Evolutionary conservation across 306 rosid species (phyloP).

Genomic region (Trichosanthes cucumerina): DNA sequence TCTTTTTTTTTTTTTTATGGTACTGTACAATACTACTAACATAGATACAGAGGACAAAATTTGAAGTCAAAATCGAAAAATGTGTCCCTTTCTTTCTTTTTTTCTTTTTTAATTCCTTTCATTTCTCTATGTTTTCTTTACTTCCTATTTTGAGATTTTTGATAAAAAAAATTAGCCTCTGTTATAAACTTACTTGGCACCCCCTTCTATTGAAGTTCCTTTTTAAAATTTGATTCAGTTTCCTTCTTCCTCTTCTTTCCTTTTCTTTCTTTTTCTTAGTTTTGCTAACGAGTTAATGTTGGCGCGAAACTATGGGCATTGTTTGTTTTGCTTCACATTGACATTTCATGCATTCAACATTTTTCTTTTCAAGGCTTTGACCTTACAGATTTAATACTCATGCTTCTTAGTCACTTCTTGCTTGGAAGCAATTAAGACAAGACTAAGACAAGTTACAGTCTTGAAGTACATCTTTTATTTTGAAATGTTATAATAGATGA

Average conservation of each 20-base stretch:
- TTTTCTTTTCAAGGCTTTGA: neutral
- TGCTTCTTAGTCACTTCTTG: neutral
- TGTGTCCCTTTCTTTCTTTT: too few species aligned
- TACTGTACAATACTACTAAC: too few species aligned
- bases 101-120: neutral
- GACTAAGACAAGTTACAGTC: too few species aligned
- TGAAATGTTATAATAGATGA: neutral
- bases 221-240: neutral
- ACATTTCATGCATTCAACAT: neutral
- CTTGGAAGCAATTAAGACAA: too few species aligned
- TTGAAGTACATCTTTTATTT: neutral
- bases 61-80: neutral
- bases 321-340: neutral
- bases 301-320: neutral
- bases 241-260: neutral
- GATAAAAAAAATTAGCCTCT: neutral
- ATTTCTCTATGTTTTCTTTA: too few species aligned
- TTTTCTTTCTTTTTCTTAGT: neutral
- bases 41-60: neutral
- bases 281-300: neutral
- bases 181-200: neutral
- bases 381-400: neutral
- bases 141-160: neutral
- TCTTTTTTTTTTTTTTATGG: too few species aligned
- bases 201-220: neutral